A percentile compares a stretch with the other conserved stretches of the same genome.
Conservation (phyloP, 2,329 filamentous ascomycete genomes). For the Alternaria arbusti region DNA sequence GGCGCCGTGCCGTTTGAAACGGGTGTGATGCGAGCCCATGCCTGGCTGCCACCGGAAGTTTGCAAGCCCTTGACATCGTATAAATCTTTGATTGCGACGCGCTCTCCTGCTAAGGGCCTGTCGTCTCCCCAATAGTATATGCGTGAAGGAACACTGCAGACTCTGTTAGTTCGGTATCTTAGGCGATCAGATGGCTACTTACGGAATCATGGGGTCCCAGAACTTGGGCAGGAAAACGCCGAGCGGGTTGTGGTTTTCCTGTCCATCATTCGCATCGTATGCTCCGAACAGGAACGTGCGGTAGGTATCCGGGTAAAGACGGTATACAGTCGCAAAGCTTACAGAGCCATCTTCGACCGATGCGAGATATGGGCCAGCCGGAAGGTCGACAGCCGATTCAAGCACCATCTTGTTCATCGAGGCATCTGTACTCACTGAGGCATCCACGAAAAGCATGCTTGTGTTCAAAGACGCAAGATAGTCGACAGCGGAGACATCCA, state of each 20-base stretch:
- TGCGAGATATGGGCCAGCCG: slow-evolving; percentile 41
- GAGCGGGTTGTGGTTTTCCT: slow-evolving; percentile 28
- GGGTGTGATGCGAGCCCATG: slow-evolving; percentile 30
- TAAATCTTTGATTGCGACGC: slow-evolving; percentile 38
- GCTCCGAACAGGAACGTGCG: slow-evolving; percentile 40
- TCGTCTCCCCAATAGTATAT: slow-evolving; percentile 47
- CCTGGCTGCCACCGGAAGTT: slow-evolving; percentile 32
- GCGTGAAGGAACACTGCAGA: slow-evolving; percentile 45
- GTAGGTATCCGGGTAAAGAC: slow-evolving; percentile 39
- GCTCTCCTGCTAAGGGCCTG: slow-evolving; percentile 33
- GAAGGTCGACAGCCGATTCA: slow-evolving; percentile 13
- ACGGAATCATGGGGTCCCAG: slow-evolving; percentile 40
- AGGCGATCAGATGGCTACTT: neutral
- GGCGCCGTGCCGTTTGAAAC: slow-evolving; percentile 26
- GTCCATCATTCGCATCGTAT: slow-evolving; percentile 33
- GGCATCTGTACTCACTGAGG: slow-evolving; percentile 11
- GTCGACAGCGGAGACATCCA: slow-evolving; percentile 28
- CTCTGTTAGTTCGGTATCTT: neutral
- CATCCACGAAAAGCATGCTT: slow-evolving; percentile 23
- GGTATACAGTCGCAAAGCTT: slow-evolving; percentile 34
- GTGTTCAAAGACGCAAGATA: slow-evolving; percentile 24
- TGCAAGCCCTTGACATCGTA: slow-evolving; percentile 36
- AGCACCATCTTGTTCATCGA: neutral
- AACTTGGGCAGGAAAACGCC: slow-evolving; percentile 34
- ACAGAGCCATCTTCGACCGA: slow-evolving; percentile 13